Percentiles rank a stretch among this genome's conserved stretches.
These are phyloP conservation scores for Clausena lansium DNA, from an alignment of 345 rosid genomes.

Conservation along the genomic window DNA sequence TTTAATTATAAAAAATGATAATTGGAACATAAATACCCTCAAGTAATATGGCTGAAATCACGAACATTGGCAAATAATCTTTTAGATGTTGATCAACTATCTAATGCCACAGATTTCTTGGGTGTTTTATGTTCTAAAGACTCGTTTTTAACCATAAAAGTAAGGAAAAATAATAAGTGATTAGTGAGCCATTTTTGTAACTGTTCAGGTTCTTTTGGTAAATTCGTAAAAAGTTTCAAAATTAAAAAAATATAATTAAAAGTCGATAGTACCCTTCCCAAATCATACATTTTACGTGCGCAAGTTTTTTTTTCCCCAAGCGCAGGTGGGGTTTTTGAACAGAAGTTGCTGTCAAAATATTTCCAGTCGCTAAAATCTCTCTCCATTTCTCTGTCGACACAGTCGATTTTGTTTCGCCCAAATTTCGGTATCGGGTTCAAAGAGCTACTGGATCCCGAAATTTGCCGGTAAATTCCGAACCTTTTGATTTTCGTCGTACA, in stretches of 20 bases:
- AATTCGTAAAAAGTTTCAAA: too few relatives aligned
- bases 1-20: too few relatives aligned
- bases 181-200: too few relatives aligned
- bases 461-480: conserved; percentile 17
- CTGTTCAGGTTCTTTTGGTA: too few relatives aligned
- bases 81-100: too few relatives aligned
- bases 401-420: background rate
- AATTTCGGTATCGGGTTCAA: conserved; percentile 16
- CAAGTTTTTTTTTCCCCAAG: background rate
- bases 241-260: background rate
- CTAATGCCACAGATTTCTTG: too few relatives aligned
- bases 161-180: too few relatives aligned
- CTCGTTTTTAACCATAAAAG: too few relatives aligned
- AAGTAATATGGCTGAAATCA: too few relatives aligned
- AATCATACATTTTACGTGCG: background rate
- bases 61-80: too few relatives aligned
- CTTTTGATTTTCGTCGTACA: background rate
- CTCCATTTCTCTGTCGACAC: conserved; percentile 1
- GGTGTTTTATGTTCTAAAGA: too few relatives aligned
- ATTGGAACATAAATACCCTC: too few relatives aligned
- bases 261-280: conserved; percentile 11
- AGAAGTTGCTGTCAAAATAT: conserved; percentile 9
- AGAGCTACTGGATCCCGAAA: conserved; percentile 20
- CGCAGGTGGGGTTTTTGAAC: background rate
- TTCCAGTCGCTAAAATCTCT: background rate